Evolutionary conservation across 345 rosid species (phyloP), one percentile per base, ranked within the genome.

Genomic region (Eucalyptus fibrosa): DNA sequence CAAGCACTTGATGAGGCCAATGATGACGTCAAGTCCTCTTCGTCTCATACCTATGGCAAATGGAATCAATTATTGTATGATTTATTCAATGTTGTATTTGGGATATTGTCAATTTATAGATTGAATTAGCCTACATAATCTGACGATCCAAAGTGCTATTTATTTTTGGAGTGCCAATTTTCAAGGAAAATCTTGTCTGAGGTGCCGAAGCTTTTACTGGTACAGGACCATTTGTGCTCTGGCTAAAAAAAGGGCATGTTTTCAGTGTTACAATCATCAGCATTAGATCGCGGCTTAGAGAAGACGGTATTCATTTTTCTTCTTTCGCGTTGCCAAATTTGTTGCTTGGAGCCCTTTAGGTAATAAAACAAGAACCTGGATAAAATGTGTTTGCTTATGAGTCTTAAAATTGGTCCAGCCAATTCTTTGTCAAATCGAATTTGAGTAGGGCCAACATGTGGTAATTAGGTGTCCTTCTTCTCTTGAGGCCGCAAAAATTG

Each of bases 1-100:
- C 9, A 44, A 8, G 9, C 2, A 9, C 45, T 44, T 44, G 45
- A 44, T 2, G 9, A 44, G 45, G 45, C 45, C 2, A 9, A 44
- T 1, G 45, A 44, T 0, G 1, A 8, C 3, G 9, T 44, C 45
- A 44, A 44, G 9, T 44, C 45, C 45, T 44, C 45, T 44, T 44
- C 1, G 9, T 44, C 9, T 1, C 0, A 44, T 1, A 2, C 9
- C 2, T 2, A 44, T 44, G 42, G 42, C 42, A 6, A 42, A 42
- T 6, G 45, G 45, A 44, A 1, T 44, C 45, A 44, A 44, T 8
- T 44, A 44, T 50, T 16, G 19, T 50, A 50, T 0, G 19, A 50
- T 50, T 0, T 24, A 14, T 59, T 59, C 11, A 59, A 59, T 59
- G 9, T 24, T 59, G 14, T 59, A 24, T 24, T 59, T 59, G 7